Evolutionary conservation across 345 rosid genomes (phyloP), one percentile per base, ranked within the genome.

Genomic region (Heritiera littoralis): DNA sequence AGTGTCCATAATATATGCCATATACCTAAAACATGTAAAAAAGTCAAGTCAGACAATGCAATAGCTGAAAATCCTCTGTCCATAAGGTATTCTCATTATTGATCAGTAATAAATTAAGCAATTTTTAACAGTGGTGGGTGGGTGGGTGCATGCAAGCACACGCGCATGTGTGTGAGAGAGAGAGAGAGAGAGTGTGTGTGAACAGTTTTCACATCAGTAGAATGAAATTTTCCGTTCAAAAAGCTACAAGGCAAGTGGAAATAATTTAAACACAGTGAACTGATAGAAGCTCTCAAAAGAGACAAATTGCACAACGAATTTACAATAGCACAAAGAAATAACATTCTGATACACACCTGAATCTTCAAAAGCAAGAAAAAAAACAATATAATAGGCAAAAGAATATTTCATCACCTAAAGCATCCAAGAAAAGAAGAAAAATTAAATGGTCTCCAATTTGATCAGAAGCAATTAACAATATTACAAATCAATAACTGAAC

Each of bases 1-100:
- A 55, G 99, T 96, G 83, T 96, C 99, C 99, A 96, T 96, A 72
- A 96, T 93, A 81, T 92, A 96, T 46, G 99, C 99, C 99, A 96
- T 96, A 80, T 96, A 94, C 99, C 99, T 96, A 84, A 23, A 23
- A 64, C 51, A 83, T 77, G 79, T 5, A 75, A 59, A 75, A 66
- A 79, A n/a, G 59, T 59, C 23, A 55, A 58, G 45, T 75, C 40
- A 38, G 40, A 55, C 48, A 67, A 70, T 67, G 45, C 11, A 74
- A 15, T 48, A 69, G 72, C 51, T 17, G 45, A 17, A 59, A 2
- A 38, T 48, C 64, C 64, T 59, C 23, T 20, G 43, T n/a, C 46
- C 17, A n/a, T 18, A 49, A 48, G 65, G 18, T 40, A 80, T 40
- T 79, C n/a, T 30, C 1, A 12, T 51, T 32, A 35, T 76, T 48